phyloP scores from a whole-genome alignment of 176 grass and related monocot species.

The Saccharum officinarum region DNA sequence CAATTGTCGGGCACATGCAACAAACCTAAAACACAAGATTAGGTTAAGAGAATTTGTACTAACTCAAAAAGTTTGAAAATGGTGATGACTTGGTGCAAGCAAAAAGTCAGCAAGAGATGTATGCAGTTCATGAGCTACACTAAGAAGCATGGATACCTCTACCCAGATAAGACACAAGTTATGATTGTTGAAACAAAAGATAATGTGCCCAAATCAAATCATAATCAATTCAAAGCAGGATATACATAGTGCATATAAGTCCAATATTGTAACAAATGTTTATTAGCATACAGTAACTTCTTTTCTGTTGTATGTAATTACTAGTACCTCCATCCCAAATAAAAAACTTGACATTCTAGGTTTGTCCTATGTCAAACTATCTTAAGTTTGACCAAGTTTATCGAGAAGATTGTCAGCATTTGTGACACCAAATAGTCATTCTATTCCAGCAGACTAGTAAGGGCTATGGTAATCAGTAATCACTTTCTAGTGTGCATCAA shows the following conservation, averaged over 20 bases:
- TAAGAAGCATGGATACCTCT: not conserved
- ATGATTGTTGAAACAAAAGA: not conserved
- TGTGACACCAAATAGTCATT: not conserved
- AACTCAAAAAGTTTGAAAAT: not conserved
- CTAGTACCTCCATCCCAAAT: not conserved
- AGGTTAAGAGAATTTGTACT: conserved; percentile 7
- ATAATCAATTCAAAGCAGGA: not conserved
- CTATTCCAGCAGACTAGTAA: not conserved
- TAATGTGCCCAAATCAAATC: not conserved
- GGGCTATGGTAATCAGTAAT: not conserved
- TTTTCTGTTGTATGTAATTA: conserved; percentile 1
- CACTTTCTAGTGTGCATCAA: not conserved
- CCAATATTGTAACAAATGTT: conserved; percentile 18
- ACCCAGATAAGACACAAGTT: not conserved
- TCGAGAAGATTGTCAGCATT: not conserved
- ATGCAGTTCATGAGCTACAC: conserved; percentile 5
- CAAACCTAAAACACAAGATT: conserved; percentile 70
- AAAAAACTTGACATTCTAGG: not conserved
- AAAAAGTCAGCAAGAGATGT: not conserved
- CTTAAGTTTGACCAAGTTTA: not conserved
- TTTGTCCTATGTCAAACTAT: not conserved
- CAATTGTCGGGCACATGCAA: conserved; percentile 78
- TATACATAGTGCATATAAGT: not conserved
- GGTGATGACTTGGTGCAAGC: not conserved
- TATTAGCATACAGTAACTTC: not conserved